These are phyloP conservation scores for Mollisia scopiformis DNA, from an alignment of 2,329 filamentous ascomycete species.

Conservation along the genomic window DNA sequence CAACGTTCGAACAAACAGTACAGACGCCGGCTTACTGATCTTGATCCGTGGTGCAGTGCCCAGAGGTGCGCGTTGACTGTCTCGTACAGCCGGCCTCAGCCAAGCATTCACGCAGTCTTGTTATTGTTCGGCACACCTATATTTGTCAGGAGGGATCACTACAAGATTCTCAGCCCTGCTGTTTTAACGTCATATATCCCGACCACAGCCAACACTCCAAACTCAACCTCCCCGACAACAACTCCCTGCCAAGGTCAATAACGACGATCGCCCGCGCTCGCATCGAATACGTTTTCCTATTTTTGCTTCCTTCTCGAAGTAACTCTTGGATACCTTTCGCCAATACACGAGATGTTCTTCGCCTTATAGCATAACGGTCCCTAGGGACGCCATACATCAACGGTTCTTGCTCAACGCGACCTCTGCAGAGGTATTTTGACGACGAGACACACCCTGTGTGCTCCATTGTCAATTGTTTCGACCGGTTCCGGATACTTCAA, in stretches of 20 bases:
- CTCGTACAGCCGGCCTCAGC: constrained; percentile 3
- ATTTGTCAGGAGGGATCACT: constrained; percentile 17
- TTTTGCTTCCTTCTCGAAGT: constrained; percentile 21
- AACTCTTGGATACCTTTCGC: constrained; percentile 25
- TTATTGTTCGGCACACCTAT: not conserved
- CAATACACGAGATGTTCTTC: constrained; percentile 33
- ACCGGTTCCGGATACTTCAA: constrained; percentile 8
- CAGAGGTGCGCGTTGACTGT: not conserved
- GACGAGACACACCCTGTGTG: constrained; percentile 11
- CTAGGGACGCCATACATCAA: constrained; percentile 44
- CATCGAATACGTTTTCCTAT: constrained; percentile 8
- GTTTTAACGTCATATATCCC: not conserved
- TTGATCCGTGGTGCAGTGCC: constrained; percentile 7
- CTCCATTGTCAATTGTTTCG: constrained; percentile 5
- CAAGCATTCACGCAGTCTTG: constrained; percentile 5
- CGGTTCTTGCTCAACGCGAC: constrained; percentile 23
- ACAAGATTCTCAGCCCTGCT: constrained; percentile 12
- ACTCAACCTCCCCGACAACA: not conserved
- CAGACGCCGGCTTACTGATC: not conserved
- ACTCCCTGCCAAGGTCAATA: not conserved
- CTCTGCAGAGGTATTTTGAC: constrained; percentile 16
- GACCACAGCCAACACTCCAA: constrained; percentile 1
- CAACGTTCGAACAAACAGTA: not conserved
- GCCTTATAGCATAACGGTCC: constrained; percentile 47
- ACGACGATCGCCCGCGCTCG: not conserved